phyloP scores from a whole-genome alignment of 1,284 basidiomycete genomes.

The Volvariella volvacea region DNA sequence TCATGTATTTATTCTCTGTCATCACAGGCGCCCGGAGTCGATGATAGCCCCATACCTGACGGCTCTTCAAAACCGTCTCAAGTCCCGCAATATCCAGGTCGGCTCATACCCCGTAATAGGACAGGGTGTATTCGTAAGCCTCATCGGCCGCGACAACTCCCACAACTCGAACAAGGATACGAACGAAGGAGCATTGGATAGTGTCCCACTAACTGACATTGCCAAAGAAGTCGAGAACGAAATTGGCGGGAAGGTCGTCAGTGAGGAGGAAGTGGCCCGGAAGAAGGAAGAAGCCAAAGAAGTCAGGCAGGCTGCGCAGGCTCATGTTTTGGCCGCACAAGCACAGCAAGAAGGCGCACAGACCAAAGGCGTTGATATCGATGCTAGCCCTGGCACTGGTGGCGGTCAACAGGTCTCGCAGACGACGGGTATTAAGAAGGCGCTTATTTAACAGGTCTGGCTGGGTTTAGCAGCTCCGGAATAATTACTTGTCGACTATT shows the following conservation, averaged over 20 bases:
- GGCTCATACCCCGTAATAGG: slow-evolving; percentile 74
- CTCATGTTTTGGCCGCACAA: too few species aligned
- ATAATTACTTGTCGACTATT: too few species aligned
- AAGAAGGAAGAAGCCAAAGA: slow-evolving; percentile 24
- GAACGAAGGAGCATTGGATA: slow-evolving; percentile 21
- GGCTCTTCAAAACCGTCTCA: slow-evolving; percentile 68
- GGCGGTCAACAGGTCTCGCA: too few species aligned
- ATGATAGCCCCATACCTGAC: slow-evolving; percentile 87
- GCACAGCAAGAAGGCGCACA: too few species aligned
- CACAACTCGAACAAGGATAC: slow-evolving; percentile 28
- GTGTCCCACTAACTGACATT: slow-evolving; percentile 44
- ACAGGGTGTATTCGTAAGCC: slow-evolving; percentile 58
- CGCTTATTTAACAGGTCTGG: too few species aligned
- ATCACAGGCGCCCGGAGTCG: slow-evolving; percentile 70
- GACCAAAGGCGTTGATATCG: too few species aligned
- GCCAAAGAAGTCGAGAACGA: slow-evolving; percentile 64
- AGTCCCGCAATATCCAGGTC: slow-evolving; percentile 72
- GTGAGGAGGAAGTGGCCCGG: slow-evolving; percentile 49
- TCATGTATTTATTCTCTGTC: slow-evolving; percentile 7
- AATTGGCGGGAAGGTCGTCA: slow-evolving; percentile 50
- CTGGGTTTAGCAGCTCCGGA: too few species aligned
- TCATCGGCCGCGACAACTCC: slow-evolving; percentile 67
- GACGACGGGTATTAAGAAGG: too few species aligned
- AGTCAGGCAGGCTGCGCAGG: too few species aligned
- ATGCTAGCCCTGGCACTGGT: too few species aligned